Evolutionary conservation across 2,329 filamentous ascomycete species (phyloP).

Genomic region (Simplicillium aogashimaense): DNA sequence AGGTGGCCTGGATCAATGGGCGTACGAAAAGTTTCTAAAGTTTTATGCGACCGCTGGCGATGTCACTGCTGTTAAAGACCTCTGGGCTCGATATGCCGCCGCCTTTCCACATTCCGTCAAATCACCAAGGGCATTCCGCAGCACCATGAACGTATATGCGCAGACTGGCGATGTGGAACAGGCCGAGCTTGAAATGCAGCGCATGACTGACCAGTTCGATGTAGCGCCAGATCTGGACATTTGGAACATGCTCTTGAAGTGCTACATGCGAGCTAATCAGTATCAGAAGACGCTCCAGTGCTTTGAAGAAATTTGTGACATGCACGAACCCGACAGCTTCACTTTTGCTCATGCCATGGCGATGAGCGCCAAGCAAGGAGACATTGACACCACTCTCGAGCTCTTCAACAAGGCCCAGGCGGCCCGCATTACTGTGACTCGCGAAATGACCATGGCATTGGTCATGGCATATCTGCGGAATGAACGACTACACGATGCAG

Average conservation of each 20-base stretch:
- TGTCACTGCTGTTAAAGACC: slow-evolving; percentile 28
- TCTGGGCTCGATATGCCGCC: slow-evolving; percentile 34
- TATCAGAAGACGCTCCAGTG: slow-evolving; percentile 53
- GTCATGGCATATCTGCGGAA: slow-evolving; percentile 55
- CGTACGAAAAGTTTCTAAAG: slow-evolving; percentile 36
- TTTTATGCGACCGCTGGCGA: slow-evolving; percentile 40
- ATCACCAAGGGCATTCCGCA: slow-evolving; percentile 32
- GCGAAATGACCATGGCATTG: slow-evolving; percentile 52
- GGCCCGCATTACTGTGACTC: slow-evolving; percentile 36
- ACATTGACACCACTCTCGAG: slow-evolving; percentile 57
- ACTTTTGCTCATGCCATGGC: slow-evolving; percentile 68
- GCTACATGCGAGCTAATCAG: slow-evolving; percentile 56
- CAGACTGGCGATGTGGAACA: slow-evolving; percentile 53
- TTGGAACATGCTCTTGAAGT: slow-evolving; percentile 72
- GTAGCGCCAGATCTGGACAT: slow-evolving; percentile 46
- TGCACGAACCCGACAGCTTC: slow-evolving; percentile 44
- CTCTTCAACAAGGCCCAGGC: slow-evolving; percentile 54
- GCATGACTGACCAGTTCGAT: slow-evolving; percentile 45
- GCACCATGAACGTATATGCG: slow-evolving; percentile 63
- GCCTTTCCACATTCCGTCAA: slow-evolving; percentile 23
- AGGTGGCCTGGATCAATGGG: slow-evolving; percentile 29
- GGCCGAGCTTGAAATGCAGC: slow-evolving; percentile 50
- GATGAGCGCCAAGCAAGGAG: slow-evolving; percentile 60
- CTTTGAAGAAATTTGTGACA: slow-evolving; percentile 50
- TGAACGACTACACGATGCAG: slow-evolving; percentile 23